Base-by-base conservation (phyloP, 2,329 filamentous ascomycete species). In the Cercospora berteroae region DNA sequence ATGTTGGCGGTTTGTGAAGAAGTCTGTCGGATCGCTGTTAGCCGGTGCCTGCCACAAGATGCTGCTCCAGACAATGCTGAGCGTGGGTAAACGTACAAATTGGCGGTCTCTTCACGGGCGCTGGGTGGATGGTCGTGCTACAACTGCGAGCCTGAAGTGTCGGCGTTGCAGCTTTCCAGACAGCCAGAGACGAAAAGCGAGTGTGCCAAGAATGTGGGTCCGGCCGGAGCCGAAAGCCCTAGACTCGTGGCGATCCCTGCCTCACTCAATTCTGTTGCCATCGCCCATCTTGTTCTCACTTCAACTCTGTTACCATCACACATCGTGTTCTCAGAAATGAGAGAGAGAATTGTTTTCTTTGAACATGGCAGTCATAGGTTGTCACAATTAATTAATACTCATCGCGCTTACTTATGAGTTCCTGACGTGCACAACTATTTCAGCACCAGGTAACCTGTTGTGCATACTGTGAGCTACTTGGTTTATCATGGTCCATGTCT, bases 1-100 rank as follows among this genome's bases (percentile, higher is more conserved):
- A 84, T 84, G 79, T 78, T 83, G 83, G 81, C 82, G 79, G 75
- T 79, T 77, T 76, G 78, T 80, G 79, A 83, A 80, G 79, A 80
- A 72, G 73, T 74, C 76, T 77, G 69, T 68, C 57, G 57, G 63
- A 66, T 63, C 29, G 31, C 9, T n/a, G 44, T 63, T 5, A 64
- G 57, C 33, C 39, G 12, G 25, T 16, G 9, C 5, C 50, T 20
- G 64, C 60, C 1, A 18, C 18, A 50, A 20, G 27, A 23, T 13
- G 8, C 13, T 25, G 25, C 33, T 16, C 48, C 23, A 42, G 18
- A 16, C 55, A 36, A 29, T n/a, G 25, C 12, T 50, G 27, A 10
- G 44, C 2, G 5, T 31, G 44, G 10, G 50, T 18, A 16, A 5
- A 71, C 71, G 57, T 69, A 72, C 71, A 44, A 42, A 68, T 70